Evolutionary conservation across 441 rosid species (phyloP), one percentile per base, ranked within the genome.

Genomic region (Francoa sonchifolia): DNA sequence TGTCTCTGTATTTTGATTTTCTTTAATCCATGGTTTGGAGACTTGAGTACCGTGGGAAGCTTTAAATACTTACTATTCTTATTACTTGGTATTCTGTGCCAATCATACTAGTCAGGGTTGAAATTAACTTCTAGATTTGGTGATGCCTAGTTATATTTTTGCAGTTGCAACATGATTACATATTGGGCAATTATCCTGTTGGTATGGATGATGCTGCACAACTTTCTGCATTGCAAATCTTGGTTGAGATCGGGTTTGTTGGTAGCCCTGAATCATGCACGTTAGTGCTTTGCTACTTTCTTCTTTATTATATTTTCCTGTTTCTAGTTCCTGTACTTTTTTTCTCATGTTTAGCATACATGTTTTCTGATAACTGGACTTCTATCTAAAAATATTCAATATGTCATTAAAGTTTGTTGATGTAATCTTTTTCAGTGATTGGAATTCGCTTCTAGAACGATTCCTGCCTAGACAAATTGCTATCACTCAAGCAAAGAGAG

Each of bases 131-230:
- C n/a, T 36, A 25, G 42, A 39, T 49, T 47, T 65, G n/a, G 42
- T 73, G 44, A 67, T 55, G 47, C 37, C 29, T 13, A 41, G 17
- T 26, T 63, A 34, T 57, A 38, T 70, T 51, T 29, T 40, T 61
- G 52, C 76, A 90, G 99, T 68, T 86, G 67, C 99, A 90, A 68
- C 99, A 90, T 73, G 99, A 90, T 62, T 90, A 90, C 58, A 67
- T 86, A 44, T 52, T 73, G 68, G 99, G 99, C 42, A 86, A 86
- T 66, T 86, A 86, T 74, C 99, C 99, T 31, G 92, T 86, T 59
- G 99, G 96, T 59, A 81, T 95, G 69, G 99, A 90, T 64, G 96
- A 80, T 73, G 96, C 96, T 65, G 96, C 95, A 1, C 96, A 86
- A 56, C 63, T 90, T 50, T 90, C 95, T 58, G 99, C 96, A 27